Evolutionary conservation across 192 early-diverging fungal genomes (phyloP).

Genomic region (Coemansia sp.): DNA sequence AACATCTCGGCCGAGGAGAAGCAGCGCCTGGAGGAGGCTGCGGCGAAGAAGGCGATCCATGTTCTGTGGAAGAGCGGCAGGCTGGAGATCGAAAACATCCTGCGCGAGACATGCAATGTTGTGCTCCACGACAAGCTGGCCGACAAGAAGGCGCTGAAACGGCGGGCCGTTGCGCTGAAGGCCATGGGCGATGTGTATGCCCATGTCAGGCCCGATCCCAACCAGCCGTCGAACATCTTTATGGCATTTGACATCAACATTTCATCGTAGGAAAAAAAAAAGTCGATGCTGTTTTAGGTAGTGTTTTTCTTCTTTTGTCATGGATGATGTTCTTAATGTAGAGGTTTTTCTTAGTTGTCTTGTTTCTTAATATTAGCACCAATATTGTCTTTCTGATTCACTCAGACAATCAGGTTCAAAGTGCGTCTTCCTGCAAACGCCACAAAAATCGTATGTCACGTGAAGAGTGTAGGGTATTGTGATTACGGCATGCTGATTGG

Average conservation of each 20-base stretch:
- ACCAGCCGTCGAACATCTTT: conserved; percentile 44
- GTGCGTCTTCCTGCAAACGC: too few species aligned
- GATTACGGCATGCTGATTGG: background rate
- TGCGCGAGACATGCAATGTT: conserved; percentile 88
- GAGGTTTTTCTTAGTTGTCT: background rate
- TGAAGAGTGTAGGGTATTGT: conserved; percentile 14
- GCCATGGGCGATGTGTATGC: conserved; percentile 85
- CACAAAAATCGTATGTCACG: conserved; percentile 2
- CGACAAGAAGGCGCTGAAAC: conserved; percentile 57
- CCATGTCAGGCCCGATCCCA: conserved; percentile 64
- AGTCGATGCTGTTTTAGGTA: background rate
- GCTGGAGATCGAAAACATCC: conserved; percentile 90
- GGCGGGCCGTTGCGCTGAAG: conserved; percentile 78
- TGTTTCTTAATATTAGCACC: background rate
- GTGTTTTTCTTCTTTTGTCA: background rate
- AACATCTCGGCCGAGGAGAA: conserved; percentile 68
- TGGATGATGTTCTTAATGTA: background rate
- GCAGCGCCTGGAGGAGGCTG: conserved; percentile 65
- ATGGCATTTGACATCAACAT: conserved; percentile 29
- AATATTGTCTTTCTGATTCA: background rate
- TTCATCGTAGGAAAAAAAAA: background rate
- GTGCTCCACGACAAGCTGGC: conserved; percentile 71
- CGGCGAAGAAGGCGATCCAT: conserved; percentile 79
- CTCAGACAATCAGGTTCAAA: too few species aligned
- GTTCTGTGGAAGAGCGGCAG: conserved; percentile 93